phyloP scores from a whole-genome alignment of 2,329 filamentous ascomycete genomes.

The Lecanoromycetidae sp. region DNA sequence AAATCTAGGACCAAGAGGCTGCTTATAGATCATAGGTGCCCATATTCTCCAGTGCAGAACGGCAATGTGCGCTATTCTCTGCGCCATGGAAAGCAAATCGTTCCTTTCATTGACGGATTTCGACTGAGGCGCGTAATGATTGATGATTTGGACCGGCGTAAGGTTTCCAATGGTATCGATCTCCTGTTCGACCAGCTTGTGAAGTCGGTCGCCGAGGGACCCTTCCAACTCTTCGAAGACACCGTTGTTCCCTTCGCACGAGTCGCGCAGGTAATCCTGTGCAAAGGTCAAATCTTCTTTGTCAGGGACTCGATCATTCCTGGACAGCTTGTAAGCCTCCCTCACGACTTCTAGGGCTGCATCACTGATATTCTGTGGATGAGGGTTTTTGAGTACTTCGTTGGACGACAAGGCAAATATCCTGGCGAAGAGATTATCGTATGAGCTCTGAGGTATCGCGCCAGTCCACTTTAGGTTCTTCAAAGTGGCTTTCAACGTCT shows the following conservation, averaged over 20 bases:
- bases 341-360: constrained; percentile 34
- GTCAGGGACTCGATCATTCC: constrained; percentile 13
- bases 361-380: constrained; percentile 24
- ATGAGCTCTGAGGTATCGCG: background rate
- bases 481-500: constrained; percentile 35
- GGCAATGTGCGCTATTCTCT: constrained; percentile 68
- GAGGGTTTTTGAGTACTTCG: background rate
- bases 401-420: background rate
- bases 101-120: constrained; percentile 17
- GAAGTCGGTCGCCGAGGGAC: background rate
- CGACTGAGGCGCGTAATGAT: constrained; percentile 21
- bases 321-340: constrained; percentile 26
- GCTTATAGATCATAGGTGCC: constrained; percentile 57
- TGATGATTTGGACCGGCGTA: constrained; percentile 30
- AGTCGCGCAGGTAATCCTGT: background rate
- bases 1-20: background rate
- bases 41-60: constrained; percentile 86
- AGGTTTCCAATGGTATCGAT: constrained; percentile 23
- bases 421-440: background rate
- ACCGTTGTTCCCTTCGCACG: background rate
- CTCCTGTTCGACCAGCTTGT: constrained; percentile 3
- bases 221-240: background rate
- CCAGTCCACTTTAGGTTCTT: constrained; percentile 5
- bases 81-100: constrained; percentile 44
- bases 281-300: background rate